Evolutionary conservation across 2,329 filamentous ascomycete genomes (phyloP).

Genomic region (Didymosphaeria variabile): DNA sequence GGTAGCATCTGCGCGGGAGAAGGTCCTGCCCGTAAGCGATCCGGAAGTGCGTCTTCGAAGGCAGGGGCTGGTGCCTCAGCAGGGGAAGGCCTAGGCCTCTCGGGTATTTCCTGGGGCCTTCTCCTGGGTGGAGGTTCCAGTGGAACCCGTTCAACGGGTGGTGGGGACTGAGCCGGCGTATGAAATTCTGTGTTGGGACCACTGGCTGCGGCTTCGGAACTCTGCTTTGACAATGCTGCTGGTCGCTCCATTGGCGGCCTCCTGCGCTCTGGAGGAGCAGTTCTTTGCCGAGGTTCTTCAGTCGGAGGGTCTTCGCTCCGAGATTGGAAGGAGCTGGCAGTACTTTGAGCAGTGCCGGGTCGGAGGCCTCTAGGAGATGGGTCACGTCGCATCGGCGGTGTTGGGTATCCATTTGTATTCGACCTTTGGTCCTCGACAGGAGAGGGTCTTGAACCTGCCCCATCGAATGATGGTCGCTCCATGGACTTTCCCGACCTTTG

Average conservation of each 20-base stretch:
- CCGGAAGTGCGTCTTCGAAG: not conserved
- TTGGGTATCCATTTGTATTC: constrained; percentile 42
- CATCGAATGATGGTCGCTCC: constrained; percentile 38
- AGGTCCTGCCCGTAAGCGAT: not conserved
- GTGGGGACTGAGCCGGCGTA: constrained; percentile 29
- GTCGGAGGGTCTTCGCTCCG: constrained; percentile 38
- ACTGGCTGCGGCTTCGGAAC: constrained; percentile 33
- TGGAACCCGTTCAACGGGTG: constrained; percentile 13
- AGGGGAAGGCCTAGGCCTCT: constrained; percentile 13
- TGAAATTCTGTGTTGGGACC: constrained; percentile 33
- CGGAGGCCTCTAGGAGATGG: constrained; percentile 45
- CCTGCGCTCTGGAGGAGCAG: constrained; percentile 65
- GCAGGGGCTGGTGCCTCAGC: constrained; percentile 13
- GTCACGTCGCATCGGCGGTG: constrained; percentile 34
- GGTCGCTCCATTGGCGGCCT: constrained; percentile 70
- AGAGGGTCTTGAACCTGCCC: constrained; percentile 27
- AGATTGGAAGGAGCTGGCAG: constrained; percentile 40
- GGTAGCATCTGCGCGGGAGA: not conserved
- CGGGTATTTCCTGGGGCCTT: constrained; percentile 22
- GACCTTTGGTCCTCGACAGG: constrained; percentile 39
- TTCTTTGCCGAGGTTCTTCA: constrained; percentile 32
- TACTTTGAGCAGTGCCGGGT: constrained; percentile 49
- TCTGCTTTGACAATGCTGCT: constrained; percentile 38
- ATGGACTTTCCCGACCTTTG: constrained; percentile 40
- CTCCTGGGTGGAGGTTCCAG: constrained; percentile 22